These are phyloP conservation scores for Neobulgaria alba DNA, from an alignment of 2,329 filamentous ascomycete species.

Conservation along the genomic window DNA sequence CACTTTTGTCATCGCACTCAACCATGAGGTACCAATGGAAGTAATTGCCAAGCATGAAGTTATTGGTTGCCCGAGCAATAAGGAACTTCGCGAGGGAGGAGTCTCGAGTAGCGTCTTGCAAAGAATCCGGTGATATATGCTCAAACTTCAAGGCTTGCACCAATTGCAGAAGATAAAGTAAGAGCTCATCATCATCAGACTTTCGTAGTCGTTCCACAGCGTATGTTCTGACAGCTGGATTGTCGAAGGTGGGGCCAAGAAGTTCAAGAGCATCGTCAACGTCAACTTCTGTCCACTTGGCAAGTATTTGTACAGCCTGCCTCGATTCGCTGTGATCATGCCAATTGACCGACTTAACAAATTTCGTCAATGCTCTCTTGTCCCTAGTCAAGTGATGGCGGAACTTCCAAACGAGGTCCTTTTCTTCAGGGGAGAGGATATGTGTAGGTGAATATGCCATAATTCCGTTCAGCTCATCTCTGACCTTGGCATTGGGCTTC, in stretches of 20 bases:
- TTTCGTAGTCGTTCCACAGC: constrained; percentile 88
- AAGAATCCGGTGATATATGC: constrained; percentile 55
- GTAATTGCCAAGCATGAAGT: constrained; percentile 87
- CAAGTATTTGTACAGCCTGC: constrained; percentile 81
- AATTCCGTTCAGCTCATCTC: constrained; percentile 86
- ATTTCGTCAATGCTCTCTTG: constrained; percentile 88
- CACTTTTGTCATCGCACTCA: constrained; percentile 71
- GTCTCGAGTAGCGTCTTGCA: constrained; percentile 56
- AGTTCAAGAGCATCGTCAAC: constrained; percentile 93
- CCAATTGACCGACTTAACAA: constrained; percentile 97
- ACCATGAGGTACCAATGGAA: constrained; percentile 99
- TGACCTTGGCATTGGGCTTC: constrained; percentile 90
- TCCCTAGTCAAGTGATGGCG: constrained; percentile 88
- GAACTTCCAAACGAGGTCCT: constrained; percentile 96
- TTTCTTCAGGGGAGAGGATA: constrained; percentile 78
- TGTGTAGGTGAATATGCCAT: constrained; percentile 91
- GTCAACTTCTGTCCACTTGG: constrained; percentile 94
- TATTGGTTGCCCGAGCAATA: constrained; percentile 77
- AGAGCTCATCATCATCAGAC: constrained; percentile 82
- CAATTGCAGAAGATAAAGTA: constrained; percentile 85
- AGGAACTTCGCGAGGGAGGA: constrained; percentile 86
- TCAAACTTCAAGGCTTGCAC: constrained; percentile 96
- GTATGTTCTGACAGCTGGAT: constrained; percentile 79
- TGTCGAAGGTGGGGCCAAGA: constrained; percentile 85
- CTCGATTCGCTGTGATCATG: constrained; percentile 74